Base-by-base conservation (phyloP, 2,329 filamentous ascomycete genomes). In the Calycina herbarum region DNA sequence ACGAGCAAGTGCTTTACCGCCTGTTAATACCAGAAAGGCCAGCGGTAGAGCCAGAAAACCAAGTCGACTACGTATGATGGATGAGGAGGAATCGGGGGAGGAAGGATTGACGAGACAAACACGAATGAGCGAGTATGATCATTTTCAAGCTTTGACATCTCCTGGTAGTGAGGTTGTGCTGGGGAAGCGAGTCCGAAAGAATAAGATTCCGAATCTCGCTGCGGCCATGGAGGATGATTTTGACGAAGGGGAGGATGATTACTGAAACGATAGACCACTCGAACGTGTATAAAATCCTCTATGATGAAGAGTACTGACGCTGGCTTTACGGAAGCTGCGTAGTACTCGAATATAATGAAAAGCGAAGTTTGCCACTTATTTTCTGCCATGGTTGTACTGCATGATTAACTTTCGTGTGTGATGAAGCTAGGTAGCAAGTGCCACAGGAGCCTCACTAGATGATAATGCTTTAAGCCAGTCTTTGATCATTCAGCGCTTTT, bases 71-170 rank as follows among this genome's bases (percentile, higher is more conserved):
- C 63, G 68, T 5, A 59, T 67, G 56, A 68, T 45, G 11, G 66
- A 64, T 10, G 68, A 69, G 11, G 69, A 70, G n/a, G 63, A 68
- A 8, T 60, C 67, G 29, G 71, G 72, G 17, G 66, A 62, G 7
- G 66, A 66, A 11, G 63, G 68, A 15, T 63, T 67, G 24, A 51
- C 66, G 31, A 38, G 67, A 17, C 61, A 65, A 17, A 65, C 71
- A 54, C 71, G 71, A 45, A 67, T 59, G 35, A 71, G 67, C 20
- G 73, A 75, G 63, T 76, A 76, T 64, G 74, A 76, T 27, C 69
- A 64, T 8, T 76, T 66, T 42, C 73, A 73, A 48, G 73, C 71
- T 29, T 56, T 73, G 6, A 70, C 68, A 17, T 69, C 67, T n/a
- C 72, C 73, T 17, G 67, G 67, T 5, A 69, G 65, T 59, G 66